phyloP scores from a whole-genome alignment of 257 asterid genomes.

The Salvia splendens region DNA sequence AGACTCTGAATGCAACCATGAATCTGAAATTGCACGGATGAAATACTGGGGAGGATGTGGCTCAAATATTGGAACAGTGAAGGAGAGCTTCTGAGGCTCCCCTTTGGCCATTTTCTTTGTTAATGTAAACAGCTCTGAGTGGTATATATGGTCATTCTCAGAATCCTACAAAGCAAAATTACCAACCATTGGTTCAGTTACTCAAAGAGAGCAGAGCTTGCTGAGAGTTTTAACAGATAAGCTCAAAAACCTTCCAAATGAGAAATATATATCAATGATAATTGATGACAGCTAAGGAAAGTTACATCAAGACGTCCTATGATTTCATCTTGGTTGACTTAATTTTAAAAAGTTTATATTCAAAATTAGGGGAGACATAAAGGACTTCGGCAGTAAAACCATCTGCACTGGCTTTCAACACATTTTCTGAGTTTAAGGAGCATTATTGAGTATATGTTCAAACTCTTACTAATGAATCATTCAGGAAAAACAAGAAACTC shows the following conservation, averaged over 20 bases:
- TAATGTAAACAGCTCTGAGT: slow-evolving; percentile 83
- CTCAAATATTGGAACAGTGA: slow-evolving; percentile 96
- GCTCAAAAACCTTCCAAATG: not conserved
- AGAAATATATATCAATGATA: slow-evolving; percentile 18
- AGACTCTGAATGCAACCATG: slow-evolving; percentile 93
- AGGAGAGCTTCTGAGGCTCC: slow-evolving; percentile 90
- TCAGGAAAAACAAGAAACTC: not conserved
- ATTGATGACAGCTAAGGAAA: slow-evolving; percentile 1
- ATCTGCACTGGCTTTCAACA: not conserved
- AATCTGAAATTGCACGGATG: slow-evolving; percentile 93
- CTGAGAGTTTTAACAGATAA: not conserved
- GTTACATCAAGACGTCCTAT: slow-evolving; percentile 13
- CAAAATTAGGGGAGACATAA: not conserved
- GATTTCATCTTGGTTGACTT: not conserved
- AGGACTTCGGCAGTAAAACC: not conserved
- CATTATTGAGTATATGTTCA: not conserved
- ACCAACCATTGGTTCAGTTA: slow-evolving; percentile 25
- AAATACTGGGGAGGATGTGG: slow-evolving; percentile 98
- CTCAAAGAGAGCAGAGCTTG: slow-evolving; percentile 14
- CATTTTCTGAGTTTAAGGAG: not conserved
- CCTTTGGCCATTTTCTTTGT: slow-evolving; percentile 86
- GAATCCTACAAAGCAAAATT: slow-evolving; percentile 65
- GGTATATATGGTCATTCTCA: slow-evolving; percentile 96
- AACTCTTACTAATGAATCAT: not conserved
- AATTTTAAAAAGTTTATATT: not conserved